Percentiles rank a stretch among this genome's conserved stretches.
These are phyloP conservation scores for Grosmannia huntii DNA, from an alignment of 2,329 filamentous ascomycete species.

Conservation along the genomic window DNA sequence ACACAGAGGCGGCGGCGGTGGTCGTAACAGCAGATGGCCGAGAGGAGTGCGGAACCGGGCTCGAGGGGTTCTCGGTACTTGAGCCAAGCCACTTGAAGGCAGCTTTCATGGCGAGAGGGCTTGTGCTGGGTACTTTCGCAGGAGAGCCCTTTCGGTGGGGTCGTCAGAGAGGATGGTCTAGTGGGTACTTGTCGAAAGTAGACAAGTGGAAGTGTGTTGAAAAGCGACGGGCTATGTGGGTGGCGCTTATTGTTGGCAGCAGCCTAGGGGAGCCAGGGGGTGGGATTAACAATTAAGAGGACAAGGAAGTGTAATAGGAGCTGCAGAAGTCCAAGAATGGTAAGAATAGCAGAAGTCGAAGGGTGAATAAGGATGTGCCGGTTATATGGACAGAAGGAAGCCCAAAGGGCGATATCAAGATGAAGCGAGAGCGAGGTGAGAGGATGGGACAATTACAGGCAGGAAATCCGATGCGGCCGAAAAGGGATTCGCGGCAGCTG, in stretches of 20 bases:
- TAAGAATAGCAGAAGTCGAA: not conserved
- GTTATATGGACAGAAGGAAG: not conserved
- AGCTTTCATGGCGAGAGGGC: constrained; percentile 1
- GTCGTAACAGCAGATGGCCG: not conserved
- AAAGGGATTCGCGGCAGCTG: not conserved
- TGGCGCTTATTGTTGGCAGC: constrained; percentile 5
- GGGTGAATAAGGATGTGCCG: not conserved
- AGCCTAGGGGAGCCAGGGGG: not conserved
- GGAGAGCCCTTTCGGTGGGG: not conserved
- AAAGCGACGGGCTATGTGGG: not conserved
- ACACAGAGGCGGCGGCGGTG: not conserved
- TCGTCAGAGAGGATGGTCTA: not conserved
- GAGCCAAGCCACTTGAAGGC: constrained; percentile 8
- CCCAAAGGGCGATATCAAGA: not conserved
- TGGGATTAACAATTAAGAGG: not conserved
- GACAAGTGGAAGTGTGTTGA: not conserved
- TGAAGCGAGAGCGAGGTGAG: not conserved
- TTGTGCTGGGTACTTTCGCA: constrained; percentile 2
- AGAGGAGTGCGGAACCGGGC: constrained; percentile 2
- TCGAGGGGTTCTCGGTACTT: constrained; percentile 11
- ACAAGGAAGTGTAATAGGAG: too few species aligned
- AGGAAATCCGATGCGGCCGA: not conserved
- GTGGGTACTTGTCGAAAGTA: not conserved
- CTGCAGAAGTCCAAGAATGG: not conserved
- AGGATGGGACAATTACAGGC: not conserved